phyloP scores from a whole-genome alignment of 164 flowering plant species.

The Aristolochia contorta region DNA sequence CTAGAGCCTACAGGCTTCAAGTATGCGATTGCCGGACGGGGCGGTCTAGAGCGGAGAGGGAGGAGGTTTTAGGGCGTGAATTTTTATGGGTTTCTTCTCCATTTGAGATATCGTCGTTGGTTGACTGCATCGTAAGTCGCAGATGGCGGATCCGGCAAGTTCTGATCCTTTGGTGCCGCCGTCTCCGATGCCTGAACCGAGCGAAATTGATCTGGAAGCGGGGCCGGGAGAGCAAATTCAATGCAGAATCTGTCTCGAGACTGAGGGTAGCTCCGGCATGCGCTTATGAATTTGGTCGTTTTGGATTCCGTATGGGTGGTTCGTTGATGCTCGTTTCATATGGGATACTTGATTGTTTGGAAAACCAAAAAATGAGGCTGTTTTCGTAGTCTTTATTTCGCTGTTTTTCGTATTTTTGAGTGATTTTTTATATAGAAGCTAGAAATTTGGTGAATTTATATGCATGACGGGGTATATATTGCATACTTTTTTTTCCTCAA shows the following conservation, averaged over 20 bases:
- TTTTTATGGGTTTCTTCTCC: neutral
- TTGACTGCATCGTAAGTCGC: neutral
- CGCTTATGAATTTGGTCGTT: neutral
- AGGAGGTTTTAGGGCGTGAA: too few species aligned
- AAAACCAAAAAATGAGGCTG: neutral
- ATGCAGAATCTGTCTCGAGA: conserved; percentile 96
- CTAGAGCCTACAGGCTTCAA: too few species aligned
- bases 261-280: conserved; percentile 46
- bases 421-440: too few species aligned
- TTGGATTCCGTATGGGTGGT: too few species aligned
- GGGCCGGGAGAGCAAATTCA: conserved; percentile 92
- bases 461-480: too few species aligned
- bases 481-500: too few species aligned
- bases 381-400: too few species aligned
- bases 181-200: conserved; percentile 5
- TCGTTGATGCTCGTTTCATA: neutral
- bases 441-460: too few species aligned
- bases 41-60: too few species aligned
- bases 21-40: too few species aligned
- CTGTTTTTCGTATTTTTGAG: neutral
- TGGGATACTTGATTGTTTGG: neutral
- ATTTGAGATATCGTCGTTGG: neutral
- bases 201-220: conserved; percentile 83
- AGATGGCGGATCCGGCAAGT: conserved; percentile 45
- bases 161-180: conserved; percentile 13